Conservation (phyloP, 176 grass and related monocot species). For the Oryza coarctata region DNA sequence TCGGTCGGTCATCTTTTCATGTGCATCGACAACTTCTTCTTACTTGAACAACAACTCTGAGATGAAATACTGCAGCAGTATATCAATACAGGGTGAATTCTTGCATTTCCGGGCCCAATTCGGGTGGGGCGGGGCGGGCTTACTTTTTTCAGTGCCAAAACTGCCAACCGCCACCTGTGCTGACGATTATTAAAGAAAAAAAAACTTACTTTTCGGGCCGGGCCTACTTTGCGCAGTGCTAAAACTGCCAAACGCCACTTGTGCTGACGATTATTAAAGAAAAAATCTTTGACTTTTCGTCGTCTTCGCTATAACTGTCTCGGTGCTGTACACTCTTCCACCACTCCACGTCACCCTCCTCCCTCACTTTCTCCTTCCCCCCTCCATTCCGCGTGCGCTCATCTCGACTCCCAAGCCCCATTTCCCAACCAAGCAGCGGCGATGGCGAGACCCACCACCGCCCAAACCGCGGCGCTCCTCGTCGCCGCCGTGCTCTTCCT, state of each 20-base stretch:
- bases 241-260: not conserved
- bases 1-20: not conserved
- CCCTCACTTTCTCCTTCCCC: not conserved
- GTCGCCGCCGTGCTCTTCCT: constrained; percentile 7
- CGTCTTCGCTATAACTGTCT: not conserved
- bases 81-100: too few species aligned
- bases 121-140: too few species aligned
- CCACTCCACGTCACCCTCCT: constrained; percentile 11
- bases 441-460: constrained; percentile 23
- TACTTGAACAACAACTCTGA: not conserved
- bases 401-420: not conserved
- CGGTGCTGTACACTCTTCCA: not conserved
- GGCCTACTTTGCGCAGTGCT: not conserved
- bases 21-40: not conserved
- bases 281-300: not conserved
- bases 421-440: not conserved
- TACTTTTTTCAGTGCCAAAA: too few species aligned
- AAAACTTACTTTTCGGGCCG: too few species aligned
- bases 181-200: not conserved
- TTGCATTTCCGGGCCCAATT: not conserved
- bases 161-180: not conserved
- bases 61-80: not conserved
- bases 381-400: not conserved
- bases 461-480: constrained; percentile 17
- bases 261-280: not conserved